phyloP scores from a whole-genome alignment of 352 stramenopile species.

The Phytophthora tubulina region DNA sequence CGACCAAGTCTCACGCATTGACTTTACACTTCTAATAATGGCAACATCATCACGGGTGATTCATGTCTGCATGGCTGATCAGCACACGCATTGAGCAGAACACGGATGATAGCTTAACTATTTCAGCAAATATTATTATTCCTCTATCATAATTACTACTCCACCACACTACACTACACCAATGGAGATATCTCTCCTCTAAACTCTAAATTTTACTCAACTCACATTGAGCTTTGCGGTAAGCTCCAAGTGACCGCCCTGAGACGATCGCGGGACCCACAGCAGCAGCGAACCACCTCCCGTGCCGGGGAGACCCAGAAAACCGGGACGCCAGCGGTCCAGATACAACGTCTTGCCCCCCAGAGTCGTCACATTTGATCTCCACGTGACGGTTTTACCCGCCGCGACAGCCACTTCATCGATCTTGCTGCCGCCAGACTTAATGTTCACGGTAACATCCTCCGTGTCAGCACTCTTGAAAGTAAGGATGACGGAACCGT shows the following conservation, averaged over 20 bases:
- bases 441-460: slow-evolving; percentile 54
- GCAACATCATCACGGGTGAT: no score
- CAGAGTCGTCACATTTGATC: slow-evolving; percentile 38
- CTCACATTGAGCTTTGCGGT: slow-evolving; percentile 42
- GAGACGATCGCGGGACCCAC: slow-evolving; percentile 42
- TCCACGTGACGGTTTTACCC: slow-evolving; percentile 48
- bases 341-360: slow-evolving; percentile 54
- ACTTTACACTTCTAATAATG: no score
- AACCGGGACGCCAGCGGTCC: slow-evolving; percentile 51
- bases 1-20: no score
- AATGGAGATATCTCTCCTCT: slow-evolving; percentile 9
- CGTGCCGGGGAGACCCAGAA: slow-evolving; percentile 43
- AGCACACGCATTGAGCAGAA: no score
- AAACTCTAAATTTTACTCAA: slow-evolving; percentile 30
- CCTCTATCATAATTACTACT: slow-evolving; percentile 24
- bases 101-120: background rate
- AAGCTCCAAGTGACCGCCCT: slow-evolving; percentile 40
- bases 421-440: slow-evolving; percentile 44
- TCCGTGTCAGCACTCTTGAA: slow-evolving; percentile 46
- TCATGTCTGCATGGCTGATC: no score
- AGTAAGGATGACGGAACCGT: slow-evolving; percentile 45
- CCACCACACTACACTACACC: slow-evolving; percentile 8
- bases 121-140: slow-evolving; percentile 16
- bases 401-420: slow-evolving; percentile 40
- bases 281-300: slow-evolving; percentile 50